A percentile compares a stretch with the other conserved stretches of the same genome.
phyloP scores from a whole-genome alignment of 225 moss, liverwort and hornwort species.

The Rhytidiadelphus loreus region DNA sequence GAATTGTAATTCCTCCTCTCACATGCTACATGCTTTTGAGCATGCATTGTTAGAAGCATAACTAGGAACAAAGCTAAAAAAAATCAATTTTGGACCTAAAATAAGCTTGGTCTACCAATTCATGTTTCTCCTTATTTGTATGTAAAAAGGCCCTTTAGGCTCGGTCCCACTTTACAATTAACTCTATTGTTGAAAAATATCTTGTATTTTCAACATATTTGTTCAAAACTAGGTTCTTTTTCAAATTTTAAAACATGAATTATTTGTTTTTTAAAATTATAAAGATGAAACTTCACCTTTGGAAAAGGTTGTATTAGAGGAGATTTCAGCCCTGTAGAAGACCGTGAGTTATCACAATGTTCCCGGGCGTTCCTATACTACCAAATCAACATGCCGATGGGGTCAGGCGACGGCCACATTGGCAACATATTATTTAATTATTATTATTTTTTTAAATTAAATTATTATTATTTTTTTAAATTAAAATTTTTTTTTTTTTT shows the following conservation, averaged over 20 bases:
- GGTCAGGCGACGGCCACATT: no score
- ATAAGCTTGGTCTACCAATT: background rate
- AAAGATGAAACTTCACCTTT: background rate
- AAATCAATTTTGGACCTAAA: background rate
- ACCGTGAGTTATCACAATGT: no score
- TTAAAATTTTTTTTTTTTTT: no score
- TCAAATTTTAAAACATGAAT: background rate
- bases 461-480: no score
- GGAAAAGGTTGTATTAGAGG: background rate
- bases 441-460: no score
- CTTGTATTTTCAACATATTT: background rate
- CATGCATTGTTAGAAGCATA: background rate
- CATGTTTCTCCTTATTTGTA: background rate
- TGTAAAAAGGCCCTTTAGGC: accelerated
- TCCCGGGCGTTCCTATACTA: no score
- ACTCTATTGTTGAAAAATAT: background rate
- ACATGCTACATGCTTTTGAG: background rate
- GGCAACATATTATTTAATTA: no score
- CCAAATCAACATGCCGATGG: no score
- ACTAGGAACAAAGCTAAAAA: background rate
- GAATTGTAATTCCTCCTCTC: background rate
- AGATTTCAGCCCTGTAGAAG: no score
- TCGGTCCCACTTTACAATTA: background rate
- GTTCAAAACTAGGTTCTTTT: background rate
- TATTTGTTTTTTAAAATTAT: background rate